Evolutionary conservation across 345 rosid species (phyloP).

Genomic region (Gossypium turneri): DNA sequence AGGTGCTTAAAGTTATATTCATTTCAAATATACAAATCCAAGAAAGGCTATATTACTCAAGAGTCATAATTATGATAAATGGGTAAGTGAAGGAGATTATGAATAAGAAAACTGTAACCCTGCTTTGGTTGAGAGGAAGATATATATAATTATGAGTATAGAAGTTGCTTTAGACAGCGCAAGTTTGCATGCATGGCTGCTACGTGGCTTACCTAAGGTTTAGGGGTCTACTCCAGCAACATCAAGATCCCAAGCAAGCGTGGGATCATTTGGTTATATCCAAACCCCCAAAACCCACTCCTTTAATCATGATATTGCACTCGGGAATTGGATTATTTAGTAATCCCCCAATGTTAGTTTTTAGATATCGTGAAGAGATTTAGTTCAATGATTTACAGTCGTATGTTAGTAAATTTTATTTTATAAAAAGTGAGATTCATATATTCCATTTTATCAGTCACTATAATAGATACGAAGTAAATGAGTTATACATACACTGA

Average conservation of each 20-base stretch:
- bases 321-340: neutral
- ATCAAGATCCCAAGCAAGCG: neutral
- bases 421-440: too few species aligned
- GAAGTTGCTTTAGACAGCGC: neutral
- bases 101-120: too few species aligned
- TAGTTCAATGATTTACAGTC: too few species aligned
- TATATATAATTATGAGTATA: too few species aligned
- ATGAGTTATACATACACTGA: neutral
- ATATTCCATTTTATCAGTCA: too few species aligned
- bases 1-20: too few species aligned
- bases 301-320: neutral
- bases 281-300: neutral
- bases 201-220: neutral
- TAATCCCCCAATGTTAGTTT: neutral
- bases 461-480: too few species aligned
- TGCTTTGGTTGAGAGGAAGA: too few species aligned
- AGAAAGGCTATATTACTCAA: too few species aligned
- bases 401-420: too few species aligned
- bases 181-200: neutral
- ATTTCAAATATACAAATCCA: too few species aligned
- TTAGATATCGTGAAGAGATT: neutral
- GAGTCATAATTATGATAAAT: neutral
- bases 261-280: too few species aligned
- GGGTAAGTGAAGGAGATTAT: neutral
- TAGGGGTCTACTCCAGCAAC: neutral